Evolutionary conservation across 83 land plant species (phyloP), one percentile per base, ranked within the genome.

Genomic region (Picea engelmannii): DNA sequence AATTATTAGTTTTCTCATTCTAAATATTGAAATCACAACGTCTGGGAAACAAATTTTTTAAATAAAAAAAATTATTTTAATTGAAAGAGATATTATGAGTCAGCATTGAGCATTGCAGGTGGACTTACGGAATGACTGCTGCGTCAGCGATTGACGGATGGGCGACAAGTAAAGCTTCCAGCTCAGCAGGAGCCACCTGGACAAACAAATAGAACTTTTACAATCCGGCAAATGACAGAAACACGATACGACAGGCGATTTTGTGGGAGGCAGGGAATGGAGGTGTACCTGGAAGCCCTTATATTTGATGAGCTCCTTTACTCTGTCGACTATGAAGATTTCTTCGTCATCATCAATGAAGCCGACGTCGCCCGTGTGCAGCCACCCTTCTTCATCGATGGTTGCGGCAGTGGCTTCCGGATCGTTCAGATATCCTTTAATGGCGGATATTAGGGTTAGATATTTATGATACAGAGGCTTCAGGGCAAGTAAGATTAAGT

Each of bases 171-270:
- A 94, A 25, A 12, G 90, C 95, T 85, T 94, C 96, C 58, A 94
- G 68, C 55, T 94, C 96, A 7, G 96, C 95, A 18, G 96, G 96
- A 5, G 95, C 90, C 49, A 87, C 95, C 89, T 94, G 96, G 66
- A 86, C 59, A 23, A 40, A 35, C 2, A n/a, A 73, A 67, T 31
- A 61, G 0, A 81, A 35, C 0, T 24, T 74, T 79, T 8, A 8
- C 13, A 6, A 69, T 11, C 24, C 20, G 27, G 13, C 12, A 52
- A 11, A 52, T 52, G 58, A 52, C 58, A 11, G 58, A 52, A 35
- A 27, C 10, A 62, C 76, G 38, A 24, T 31, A 11, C 23, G 18
- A 20, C 31, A 21, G 20, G 47, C 62, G 6, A 12, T n/a, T 61
- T 63, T 2, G 1, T 3, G 83, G 82, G 82, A 82, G 89, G 23